phyloP scores from a whole-genome alignment of 345 rosid species.

The Eucalyptus polybractea region DNA sequence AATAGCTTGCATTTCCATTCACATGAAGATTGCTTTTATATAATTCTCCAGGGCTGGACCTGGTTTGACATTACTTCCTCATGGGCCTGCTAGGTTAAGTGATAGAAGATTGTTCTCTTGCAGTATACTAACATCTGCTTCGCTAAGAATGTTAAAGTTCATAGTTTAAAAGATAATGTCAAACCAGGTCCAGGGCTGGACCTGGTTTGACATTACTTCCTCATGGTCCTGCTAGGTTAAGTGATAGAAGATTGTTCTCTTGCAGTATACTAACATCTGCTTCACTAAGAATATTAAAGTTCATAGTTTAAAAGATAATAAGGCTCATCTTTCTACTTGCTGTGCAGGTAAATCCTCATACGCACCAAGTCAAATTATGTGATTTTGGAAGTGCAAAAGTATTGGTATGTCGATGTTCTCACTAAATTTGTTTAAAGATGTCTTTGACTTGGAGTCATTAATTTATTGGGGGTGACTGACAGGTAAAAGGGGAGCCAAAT shows the following conservation, averaged over 20 bases:
- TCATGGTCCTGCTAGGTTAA: background rate
- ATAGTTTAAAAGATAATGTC: no score
- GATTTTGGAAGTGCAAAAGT: slow-evolving; percentile 99
- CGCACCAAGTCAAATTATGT: slow-evolving; percentile 94
- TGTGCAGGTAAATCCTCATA: slow-evolving; percentile 87
- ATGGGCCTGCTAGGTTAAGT: no score
- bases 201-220: background rate
- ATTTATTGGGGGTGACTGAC: background rate
- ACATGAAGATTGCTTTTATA: background rate
- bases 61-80: no score
- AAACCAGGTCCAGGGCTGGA: no score
- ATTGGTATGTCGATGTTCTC: slow-evolving; percentile 40
- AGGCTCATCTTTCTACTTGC: background rate
- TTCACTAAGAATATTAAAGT: background rate
- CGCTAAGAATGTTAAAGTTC: no score
- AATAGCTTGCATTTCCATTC: background rate
- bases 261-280: background rate
- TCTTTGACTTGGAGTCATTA: background rate
- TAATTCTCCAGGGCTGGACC: background rate
- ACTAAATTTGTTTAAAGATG: background rate
- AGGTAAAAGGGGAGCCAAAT: slow-evolving; percentile 99
- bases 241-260: background rate
- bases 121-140: no score
- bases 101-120: no score
- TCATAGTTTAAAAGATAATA: background rate